phyloP scores from a whole-genome alignment of 78 protist genomes.

The Dictyostelium firmibasis region DNA sequence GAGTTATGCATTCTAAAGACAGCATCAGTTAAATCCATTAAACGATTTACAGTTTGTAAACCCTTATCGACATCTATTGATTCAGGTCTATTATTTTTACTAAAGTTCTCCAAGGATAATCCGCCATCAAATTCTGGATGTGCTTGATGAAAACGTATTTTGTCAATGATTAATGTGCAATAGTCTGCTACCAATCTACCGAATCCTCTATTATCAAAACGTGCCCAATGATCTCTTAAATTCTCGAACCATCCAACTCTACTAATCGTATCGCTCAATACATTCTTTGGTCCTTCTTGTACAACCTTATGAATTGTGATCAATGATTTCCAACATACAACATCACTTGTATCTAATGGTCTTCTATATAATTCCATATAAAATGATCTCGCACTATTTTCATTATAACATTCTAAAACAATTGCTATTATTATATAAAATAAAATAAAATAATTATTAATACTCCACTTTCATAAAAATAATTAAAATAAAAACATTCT shows the following conservation, averaged over 20 bases:
- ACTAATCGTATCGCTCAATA: neutral
- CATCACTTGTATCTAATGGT: slow-evolving; percentile 69
- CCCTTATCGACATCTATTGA: slow-evolving; percentile 37
- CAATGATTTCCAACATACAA: slow-evolving; percentile 56
- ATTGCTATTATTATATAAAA: slow-evolving; percentile 19
- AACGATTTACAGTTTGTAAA: slow-evolving; percentile 46
- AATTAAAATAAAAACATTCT: no score
- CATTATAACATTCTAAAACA: slow-evolving; percentile 75
- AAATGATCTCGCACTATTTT: slow-evolving; percentile 61
- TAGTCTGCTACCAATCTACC: slow-evolving; percentile 50
- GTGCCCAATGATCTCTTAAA: slow-evolving; percentile 61
- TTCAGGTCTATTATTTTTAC: slow-evolving; percentile 29
- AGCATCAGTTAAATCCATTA: slow-evolving; percentile 72
- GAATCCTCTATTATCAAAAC: slow-evolving; percentile 44
- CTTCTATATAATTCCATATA: slow-evolving; percentile 50
- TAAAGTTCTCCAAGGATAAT: slow-evolving; percentile 53
- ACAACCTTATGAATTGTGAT: slow-evolving; percentile 52
- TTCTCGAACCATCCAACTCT: slow-evolving; percentile 56
- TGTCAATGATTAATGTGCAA: slow-evolving; percentile 60
- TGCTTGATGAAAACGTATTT: slow-evolving; percentile 76
- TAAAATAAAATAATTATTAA: no score
- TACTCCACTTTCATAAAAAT: no score
- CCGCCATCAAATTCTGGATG: slow-evolving; percentile 82
- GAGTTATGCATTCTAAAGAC: slow-evolving; percentile 66
- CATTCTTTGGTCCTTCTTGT: slow-evolving; percentile 77